Percentiles rank a stretch among this genome's conserved stretches.
These are phyloP conservation scores for Daldinia eschscholtzii DNA, from an alignment of 2,329 filamentous ascomycete species.

Conservation along the genomic window DNA sequence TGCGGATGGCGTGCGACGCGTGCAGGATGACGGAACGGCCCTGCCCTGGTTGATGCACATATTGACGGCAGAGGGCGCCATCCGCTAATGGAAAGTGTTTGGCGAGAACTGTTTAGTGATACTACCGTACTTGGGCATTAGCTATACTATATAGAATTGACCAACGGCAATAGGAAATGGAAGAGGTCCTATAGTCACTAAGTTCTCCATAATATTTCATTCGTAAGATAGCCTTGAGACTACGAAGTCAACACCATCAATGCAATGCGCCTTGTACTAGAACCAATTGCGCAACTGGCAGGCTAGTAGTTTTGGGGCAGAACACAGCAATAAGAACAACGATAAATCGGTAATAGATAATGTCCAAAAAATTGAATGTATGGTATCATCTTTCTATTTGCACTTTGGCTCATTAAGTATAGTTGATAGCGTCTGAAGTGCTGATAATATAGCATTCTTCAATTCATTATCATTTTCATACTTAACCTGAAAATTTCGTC, in stretches of 20 bases:
- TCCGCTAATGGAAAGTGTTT: not conserved
- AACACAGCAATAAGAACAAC: not conserved
- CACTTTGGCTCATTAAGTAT: not conserved
- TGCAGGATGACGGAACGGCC: constrained; percentile 26
- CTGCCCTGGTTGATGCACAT: not conserved
- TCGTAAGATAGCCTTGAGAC: not conserved
- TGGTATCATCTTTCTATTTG: constrained; percentile 8
- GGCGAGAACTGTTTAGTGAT: not conserved
- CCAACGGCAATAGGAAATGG: not conserved
- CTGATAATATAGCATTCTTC: not conserved
- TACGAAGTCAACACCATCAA: not conserved
- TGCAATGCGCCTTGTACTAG: not conserved
- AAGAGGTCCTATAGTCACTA: not conserved
- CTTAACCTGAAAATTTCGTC: not conserved
- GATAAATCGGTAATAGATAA: not conserved
- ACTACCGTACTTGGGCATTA: not conserved
- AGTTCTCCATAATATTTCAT: no score
- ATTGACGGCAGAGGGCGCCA: not conserved
- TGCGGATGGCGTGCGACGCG: constrained; percentile 33
- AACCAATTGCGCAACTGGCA: not conserved
- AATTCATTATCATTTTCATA: constrained; percentile 10
- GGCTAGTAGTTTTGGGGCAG: not conserved
- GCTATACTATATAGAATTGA: not conserved
- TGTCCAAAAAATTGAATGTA: not conserved
- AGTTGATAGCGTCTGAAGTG: not conserved